Base-by-base conservation (phyloP, 148 eudicot genomes). In the Drosera capensis region DNA sequence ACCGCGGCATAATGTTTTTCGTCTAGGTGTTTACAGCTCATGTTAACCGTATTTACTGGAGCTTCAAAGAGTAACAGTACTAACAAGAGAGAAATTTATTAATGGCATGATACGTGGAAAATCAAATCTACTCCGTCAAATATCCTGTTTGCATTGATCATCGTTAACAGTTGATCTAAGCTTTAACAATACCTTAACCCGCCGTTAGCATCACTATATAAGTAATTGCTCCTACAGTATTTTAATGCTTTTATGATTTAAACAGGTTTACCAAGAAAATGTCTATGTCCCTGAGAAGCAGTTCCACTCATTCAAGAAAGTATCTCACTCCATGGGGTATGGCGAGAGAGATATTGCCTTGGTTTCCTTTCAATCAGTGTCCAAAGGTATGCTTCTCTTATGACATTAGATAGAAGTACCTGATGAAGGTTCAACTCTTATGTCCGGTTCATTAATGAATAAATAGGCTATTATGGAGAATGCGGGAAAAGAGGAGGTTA, bases 401-500 rank as follows among this genome's bases (percentile, higher is more conserved):
- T n/a, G 5, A n/a, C n/a, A n/a, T n/a, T 8, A 41, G 45, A 17
- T 18, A 8, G 19, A 19, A 19, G 1, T 2, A 18, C 11, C 34
- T 16, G 23, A 20, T 48, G 21, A 35, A 49, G 35, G 29, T 18
- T 15, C 13, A 1, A 15, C 14, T 18, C 7, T 7, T 17, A 9
- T 5, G 8, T 16, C 19, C 7, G n/a, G n/a, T 26, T 45, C 9
- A 19, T 48, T 60, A 29, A 7, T 59, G 59, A 36, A 15, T 40
- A 38, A 54, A n/a, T n/a, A 90, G 97, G 97, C 23, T 90, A 77
- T 64, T 70, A 90, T 46, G 97, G 97, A 46, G 97, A 90, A 68
- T 90, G 97, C 55, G 97, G 95, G 17, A 84, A 84, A 64, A 56
- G 97, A 60, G 95, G 97, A 67, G 95, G 97, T 45, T 90, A 84